Base-by-base conservation (phyloP, 768 basidiomycete genomes). In the Rhizopogon roseolus region DNA sequence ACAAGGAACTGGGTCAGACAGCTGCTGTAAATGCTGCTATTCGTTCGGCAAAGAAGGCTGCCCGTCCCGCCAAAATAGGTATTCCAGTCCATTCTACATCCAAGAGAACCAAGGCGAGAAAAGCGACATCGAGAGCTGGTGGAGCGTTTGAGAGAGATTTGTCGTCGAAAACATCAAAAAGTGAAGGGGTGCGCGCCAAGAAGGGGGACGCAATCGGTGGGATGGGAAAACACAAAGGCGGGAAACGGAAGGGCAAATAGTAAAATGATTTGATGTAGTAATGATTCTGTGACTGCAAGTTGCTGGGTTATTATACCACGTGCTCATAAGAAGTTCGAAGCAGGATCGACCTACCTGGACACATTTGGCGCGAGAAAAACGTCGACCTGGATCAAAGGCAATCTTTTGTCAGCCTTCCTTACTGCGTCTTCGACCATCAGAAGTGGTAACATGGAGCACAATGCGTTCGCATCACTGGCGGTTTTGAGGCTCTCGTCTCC, bases 11-110 rank as follows among this genome's bases (percentile, higher is more conserved):
- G 4, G 80, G 78, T 14, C 82, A 84, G 52, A 71, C 67, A 34
- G 77, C 75, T 22, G 73, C 78, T 8, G 71, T 88, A 42, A 76
- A 80, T 39, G 87, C 89, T 14, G 86, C 93, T 1, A 88, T 97
- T 58, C 88, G 95, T 52, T 81, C 82, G 11, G 93, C 90, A 9
- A 98, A 98, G 73, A 95, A 87, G 71, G 77, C 84, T 7, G 71
- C 75, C 36, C 80, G 81, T 59, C 88, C 88, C 1, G 71, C 71
- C 9, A 97, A 91, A 76, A 92, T 94, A 57, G 86, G 88, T 38
- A 68, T 76, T 41, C 73, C 78, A 32, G 72, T 77, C 61, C 56
- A 63, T 53, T 51, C 68, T 48, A 69, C 65, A 55, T 64, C 64
- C 58, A 66, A 67, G 54, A 76, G 70, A 63, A 64, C 61, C 52